Evolutionary conservation across 2,329 filamentous ascomycete species (phyloP).

Genomic region (Penicillium sumatraense): DNA sequence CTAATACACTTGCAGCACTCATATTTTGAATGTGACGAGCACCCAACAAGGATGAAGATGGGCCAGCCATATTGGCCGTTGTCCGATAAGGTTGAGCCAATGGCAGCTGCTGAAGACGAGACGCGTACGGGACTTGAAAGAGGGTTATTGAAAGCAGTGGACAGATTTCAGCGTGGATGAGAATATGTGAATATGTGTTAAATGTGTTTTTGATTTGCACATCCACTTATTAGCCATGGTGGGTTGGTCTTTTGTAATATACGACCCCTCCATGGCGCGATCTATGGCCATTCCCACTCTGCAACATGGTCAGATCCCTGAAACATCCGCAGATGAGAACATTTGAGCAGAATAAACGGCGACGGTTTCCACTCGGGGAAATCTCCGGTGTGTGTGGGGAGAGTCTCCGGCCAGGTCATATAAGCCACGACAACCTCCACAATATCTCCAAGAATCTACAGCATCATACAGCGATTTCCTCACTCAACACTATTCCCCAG

Average conservation of each 20-base stretch:
- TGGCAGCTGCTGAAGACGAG: not conserved
- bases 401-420: not conserved
- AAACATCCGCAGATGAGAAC: slow-evolving; percentile 5
- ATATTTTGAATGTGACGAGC: slow-evolving; percentile 53
- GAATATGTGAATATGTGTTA: not conserved
- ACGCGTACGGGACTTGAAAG: not conserved
- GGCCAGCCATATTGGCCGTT: slow-evolving; percentile 3
- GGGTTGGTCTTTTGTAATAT: not conserved
- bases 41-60: slow-evolving; percentile 12
- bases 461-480: not conserved
- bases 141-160: not conserved
- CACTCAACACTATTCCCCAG: not conserved
- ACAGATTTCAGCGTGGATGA: not conserved
- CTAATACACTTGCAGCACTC: slow-evolving; percentile 44
- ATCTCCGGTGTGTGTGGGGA: not conserved
- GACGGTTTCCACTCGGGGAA: not conserved
- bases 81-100: not conserved
- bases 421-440: slow-evolving; percentile 10
- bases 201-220: not conserved
- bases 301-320: not conserved
- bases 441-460: not conserved
- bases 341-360: slow-evolving; percentile 24
- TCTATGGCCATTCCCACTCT: not conserved
- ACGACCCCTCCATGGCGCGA: not conserved
- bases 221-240: not conserved